Percentiles rank a stretch among this genome's conserved stretches.
Evolutionary conservation across 495 filamentous ascomycete genomes (phyloP).

Genomic region (Penicillium maclennaniae): DNA sequence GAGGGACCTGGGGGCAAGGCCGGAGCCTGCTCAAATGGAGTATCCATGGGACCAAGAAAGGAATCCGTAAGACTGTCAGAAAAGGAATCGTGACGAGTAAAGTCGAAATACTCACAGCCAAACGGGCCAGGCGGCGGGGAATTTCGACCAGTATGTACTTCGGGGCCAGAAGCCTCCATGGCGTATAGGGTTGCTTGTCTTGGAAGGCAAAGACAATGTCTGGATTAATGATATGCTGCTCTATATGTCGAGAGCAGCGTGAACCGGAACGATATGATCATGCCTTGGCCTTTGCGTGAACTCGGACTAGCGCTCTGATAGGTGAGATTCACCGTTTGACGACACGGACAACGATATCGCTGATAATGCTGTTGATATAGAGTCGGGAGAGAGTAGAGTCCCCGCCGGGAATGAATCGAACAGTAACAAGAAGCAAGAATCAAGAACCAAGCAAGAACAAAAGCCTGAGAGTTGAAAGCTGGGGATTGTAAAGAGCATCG

Average conservation of each 20-base stretch:
- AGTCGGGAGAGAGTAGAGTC: background rate
- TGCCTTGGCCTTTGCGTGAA: constrained; percentile 25
- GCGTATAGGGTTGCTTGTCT: constrained; percentile 1
- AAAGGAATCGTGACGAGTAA: background rate
- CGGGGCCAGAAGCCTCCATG: constrained; percentile 34
- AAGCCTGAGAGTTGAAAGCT: constrained; percentile 13
- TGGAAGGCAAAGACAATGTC: constrained; percentile 2
- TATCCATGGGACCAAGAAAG: constrained; percentile 47
- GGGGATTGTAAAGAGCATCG: constrained; percentile 24
- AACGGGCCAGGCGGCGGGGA: constrained; percentile 47
- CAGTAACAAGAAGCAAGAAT: background rate
- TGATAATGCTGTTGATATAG: background rate
- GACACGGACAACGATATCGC: background rate
- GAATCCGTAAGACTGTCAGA: constrained; percentile 35
- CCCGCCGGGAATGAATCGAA: background rate
- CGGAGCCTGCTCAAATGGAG: constrained; percentile 53
- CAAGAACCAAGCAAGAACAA: constrained; percentile 2
- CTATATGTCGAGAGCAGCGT: constrained; percentile 24
- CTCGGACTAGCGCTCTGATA: constrained; percentile 3
- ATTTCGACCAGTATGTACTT: constrained; percentile 28
- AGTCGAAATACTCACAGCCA: constrained; percentile 51
- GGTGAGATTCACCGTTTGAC: constrained; percentile 1
- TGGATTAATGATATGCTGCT: constrained; percentile 21
- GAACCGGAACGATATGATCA: constrained; percentile 24
- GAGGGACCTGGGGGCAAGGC: constrained; percentile 56